Evolutionary conservation across 2,329 filamentous ascomycete genomes (phyloP), one percentile per base, ranked within the genome.

Genomic region (Nigrospora sphaerica): DNA sequence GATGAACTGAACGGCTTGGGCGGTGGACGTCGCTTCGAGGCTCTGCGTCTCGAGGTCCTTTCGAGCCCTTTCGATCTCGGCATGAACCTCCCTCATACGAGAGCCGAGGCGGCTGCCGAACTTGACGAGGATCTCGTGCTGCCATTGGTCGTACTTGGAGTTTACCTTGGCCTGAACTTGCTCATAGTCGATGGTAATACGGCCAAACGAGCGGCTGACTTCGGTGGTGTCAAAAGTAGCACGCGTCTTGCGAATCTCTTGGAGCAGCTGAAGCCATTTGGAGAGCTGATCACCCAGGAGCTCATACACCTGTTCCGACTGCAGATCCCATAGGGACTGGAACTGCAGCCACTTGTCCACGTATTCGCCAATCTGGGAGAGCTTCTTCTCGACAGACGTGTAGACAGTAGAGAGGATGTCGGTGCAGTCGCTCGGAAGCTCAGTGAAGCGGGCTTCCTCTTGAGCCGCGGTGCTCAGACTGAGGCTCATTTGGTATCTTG

Each of bases 151-250:
- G 62, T 98, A 99, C 65, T 97, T 98, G 57, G 90, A 89, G 59
- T 97, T 98, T 65, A 99, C 93, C 67, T 95, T 96, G 47, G 92
- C 89, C 67, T 98, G 95, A 0, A 98, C 93, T 66, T 98, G 95
- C 58, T 97, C 93, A 60, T 98, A 98, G 64, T 98, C 92, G 59
- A 99, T 90, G 4, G 86, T 89, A 45, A 97, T 83, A 65, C 95
- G 92, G 5, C 93, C 93, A 62, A 99, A 98, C 1, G 86, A 86
- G 35, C 88, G 86, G 65, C 86, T 93, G 53, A 95, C 88, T 62
- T 96, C 93, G 10, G 92, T 95, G 1, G 92, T 98, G 62, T 99
- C 93, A 58, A 99, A 99, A 0, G 95, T 98, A 37, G 89, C 86
- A 44, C 93, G 85, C 37, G 90, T 93, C 68, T 96, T 95, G 50